Evolutionary conservation across 2,329 filamentous ascomycete species (phyloP).

Genomic region (Fusarium albidum): DNA sequence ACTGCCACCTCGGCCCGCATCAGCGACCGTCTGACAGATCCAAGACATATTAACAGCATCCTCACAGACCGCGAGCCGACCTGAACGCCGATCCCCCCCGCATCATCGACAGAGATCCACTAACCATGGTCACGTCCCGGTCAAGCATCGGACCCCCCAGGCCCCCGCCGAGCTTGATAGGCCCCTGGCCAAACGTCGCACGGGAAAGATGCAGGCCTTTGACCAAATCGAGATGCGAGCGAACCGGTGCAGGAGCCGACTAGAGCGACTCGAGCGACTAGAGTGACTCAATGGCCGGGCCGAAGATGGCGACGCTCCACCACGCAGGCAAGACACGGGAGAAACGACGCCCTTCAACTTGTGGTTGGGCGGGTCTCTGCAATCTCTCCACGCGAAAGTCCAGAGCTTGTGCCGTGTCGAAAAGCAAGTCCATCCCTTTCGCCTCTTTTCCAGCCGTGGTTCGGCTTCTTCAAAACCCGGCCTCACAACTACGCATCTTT

Average conservation of each 20-base stretch:
- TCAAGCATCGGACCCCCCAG: constrained; percentile 1
- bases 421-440: constrained; percentile 20
- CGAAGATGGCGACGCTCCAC: constrained; percentile 31
- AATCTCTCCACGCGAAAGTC: constrained; percentile 9
- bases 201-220: constrained; percentile 8
- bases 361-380: constrained; percentile 23
- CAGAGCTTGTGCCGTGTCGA: constrained; percentile 28
- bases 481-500: constrained; percentile 16
- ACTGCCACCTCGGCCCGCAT: not conserved
- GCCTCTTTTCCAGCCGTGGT: constrained; percentile 26
- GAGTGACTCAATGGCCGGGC: constrained; percentile 19
- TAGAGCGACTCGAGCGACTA: too few species aligned
- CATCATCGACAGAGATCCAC: constrained; percentile 25
- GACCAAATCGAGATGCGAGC: constrained; percentile 3
- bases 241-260: constrained; percentile 16
- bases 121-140: constrained; percentile 8
- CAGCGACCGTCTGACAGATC: not conserved
- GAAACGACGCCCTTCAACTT: constrained; percentile 10
- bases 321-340: constrained; percentile 15
- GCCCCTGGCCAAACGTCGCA: not conserved
- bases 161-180: not conserved
- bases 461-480: constrained; percentile 20
- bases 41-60: too few species aligned
- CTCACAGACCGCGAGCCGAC: constrained; percentile 17
- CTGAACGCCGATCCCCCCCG: constrained; percentile 36